Percentiles rank a stretch among this genome's conserved stretches.
Evolutionary conservation across 257 asterid genomes (phyloP).

Genomic region (Nicotiana tomentosiformis): DNA sequence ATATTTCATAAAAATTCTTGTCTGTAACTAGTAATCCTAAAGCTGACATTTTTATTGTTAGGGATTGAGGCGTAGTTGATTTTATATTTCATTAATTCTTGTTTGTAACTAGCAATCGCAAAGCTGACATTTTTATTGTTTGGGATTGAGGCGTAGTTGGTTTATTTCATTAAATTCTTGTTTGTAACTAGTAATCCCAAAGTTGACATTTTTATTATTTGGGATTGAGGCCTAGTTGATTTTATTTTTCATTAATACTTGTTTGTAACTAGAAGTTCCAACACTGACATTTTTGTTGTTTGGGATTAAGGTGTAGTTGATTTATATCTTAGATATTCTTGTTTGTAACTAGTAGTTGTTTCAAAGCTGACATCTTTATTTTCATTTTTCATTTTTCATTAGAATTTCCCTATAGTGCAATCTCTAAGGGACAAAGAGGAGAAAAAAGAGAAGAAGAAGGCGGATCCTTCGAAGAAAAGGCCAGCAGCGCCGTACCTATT

Average conservation of each 20-base stretch:
- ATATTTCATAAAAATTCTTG: background rate
- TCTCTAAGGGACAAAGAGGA: slow-evolving; percentile 40
- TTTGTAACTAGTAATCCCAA: background rate
- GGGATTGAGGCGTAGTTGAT: too few relatives aligned
- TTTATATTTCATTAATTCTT: too few relatives aligned
- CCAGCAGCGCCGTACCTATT: slow-evolving; percentile 70
- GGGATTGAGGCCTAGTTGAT: too few relatives aligned
- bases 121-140: background rate
- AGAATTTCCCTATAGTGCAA: slow-evolving; percentile 49
- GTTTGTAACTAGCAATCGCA: background rate
- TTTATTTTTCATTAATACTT: too few relatives aligned
- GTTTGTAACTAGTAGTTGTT: background rate
- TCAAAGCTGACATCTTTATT: background rate
- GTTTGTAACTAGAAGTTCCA: too few relatives aligned
- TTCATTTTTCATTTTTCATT: background rate
- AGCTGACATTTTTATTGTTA: background rate
- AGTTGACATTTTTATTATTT: background rate
- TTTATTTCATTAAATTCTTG: background rate
- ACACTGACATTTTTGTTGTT: background rate
- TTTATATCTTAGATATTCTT: background rate
- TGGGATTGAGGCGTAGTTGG: background rate
- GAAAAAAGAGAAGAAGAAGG: slow-evolving; percentile 70
- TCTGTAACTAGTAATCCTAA: background rate
- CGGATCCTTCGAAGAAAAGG: slow-evolving; percentile 38
- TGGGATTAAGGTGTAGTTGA: background rate